These are phyloP conservation scores for Tetrahymena malaccensis DNA, from an alignment of 73 alveolate species.

Conservation along the genomic window DNA sequence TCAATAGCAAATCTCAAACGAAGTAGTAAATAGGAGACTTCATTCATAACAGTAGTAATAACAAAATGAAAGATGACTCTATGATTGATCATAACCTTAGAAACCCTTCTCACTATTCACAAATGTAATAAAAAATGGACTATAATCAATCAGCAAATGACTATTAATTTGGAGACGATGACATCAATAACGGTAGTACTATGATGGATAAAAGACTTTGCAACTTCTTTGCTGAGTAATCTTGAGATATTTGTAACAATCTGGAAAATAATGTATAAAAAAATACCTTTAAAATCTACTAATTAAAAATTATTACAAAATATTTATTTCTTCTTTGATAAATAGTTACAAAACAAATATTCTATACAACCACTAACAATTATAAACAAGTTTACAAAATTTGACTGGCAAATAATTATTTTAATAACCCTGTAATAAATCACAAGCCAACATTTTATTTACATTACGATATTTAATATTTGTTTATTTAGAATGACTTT, in stretches of 20 bases:
- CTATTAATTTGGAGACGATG: not conserved
- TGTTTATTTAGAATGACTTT: too few relatives aligned
- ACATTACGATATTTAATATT: too few relatives aligned
- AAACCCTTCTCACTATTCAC: not conserved
- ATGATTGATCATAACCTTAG: not conserved
- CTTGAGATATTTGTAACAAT: not conserved
- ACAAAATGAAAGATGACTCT: not conserved
- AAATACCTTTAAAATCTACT: too few relatives aligned
- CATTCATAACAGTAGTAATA: not conserved
- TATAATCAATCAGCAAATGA: not conserved
- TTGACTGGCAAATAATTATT: too few relatives aligned
- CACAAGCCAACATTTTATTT: too few relatives aligned
- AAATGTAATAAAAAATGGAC: not conserved
- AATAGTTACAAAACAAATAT: too few relatives aligned
- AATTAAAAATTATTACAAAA: too few relatives aligned
- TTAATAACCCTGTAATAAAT: too few relatives aligned
- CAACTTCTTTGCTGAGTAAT: not conserved
- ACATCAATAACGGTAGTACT: not conserved
- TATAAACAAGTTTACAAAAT: too few relatives aligned
- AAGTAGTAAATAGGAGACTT: not conserved
- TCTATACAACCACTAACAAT: too few relatives aligned
- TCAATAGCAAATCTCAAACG: not conserved
- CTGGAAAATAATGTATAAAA: too few relatives aligned
- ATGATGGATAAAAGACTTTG: not conserved
- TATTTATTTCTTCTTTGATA: too few relatives aligned